These are phyloP conservation scores for Cryphonectria japonica DNA, from an alignment of 2,329 filamentous ascomycete species.

Conservation along the genomic window DNA sequence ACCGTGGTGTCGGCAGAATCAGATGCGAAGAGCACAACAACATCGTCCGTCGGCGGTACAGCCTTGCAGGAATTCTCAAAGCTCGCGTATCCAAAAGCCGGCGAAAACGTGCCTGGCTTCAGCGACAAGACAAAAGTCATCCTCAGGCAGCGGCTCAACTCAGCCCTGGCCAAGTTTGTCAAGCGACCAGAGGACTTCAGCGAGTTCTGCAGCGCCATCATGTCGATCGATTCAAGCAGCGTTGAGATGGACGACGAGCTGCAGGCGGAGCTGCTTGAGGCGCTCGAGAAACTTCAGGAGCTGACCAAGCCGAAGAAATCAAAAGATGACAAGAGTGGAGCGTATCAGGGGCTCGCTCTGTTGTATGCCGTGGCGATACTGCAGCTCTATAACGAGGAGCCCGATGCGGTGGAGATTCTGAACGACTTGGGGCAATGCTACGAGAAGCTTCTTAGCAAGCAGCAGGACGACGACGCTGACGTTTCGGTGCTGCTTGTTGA, in stretches of 20 bases:
- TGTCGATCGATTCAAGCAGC: constrained; percentile 53
- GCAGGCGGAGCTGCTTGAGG: constrained; percentile 55
- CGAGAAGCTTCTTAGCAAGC: constrained; percentile 64
- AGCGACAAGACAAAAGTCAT: constrained; percentile 59
- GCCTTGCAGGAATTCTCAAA: constrained; percentile 58
- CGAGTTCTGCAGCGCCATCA: constrained; percentile 57
- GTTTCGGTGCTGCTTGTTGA: constrained; percentile 79
- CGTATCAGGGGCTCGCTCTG: constrained; percentile 71
- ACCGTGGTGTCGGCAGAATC: constrained; percentile 42
- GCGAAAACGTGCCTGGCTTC: constrained; percentile 46
- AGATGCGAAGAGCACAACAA: constrained; percentile 37
- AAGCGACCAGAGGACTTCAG: constrained; percentile 56
- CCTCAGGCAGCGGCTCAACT: constrained; percentile 60
- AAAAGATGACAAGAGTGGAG: constrained; percentile 42
- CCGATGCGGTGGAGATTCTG: constrained; percentile 81
- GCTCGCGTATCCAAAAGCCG: constrained; percentile 57
- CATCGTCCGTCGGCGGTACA: constrained; percentile 43
- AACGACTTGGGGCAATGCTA: constrained; percentile 81
- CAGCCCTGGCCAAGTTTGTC: constrained; percentile 61
- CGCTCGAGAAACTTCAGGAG: constrained; percentile 56
- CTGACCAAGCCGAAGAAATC: constrained; percentile 48
- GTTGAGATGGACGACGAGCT: constrained; percentile 61
- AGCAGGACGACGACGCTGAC: constrained; percentile 56
- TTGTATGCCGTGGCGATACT: constrained; percentile 84
- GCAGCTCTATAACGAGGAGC: constrained; percentile 87